These are phyloP conservation scores for Ulvella scutata DNA, from an alignment of 139 green algal genomes.

Conservation along the genomic window DNA sequence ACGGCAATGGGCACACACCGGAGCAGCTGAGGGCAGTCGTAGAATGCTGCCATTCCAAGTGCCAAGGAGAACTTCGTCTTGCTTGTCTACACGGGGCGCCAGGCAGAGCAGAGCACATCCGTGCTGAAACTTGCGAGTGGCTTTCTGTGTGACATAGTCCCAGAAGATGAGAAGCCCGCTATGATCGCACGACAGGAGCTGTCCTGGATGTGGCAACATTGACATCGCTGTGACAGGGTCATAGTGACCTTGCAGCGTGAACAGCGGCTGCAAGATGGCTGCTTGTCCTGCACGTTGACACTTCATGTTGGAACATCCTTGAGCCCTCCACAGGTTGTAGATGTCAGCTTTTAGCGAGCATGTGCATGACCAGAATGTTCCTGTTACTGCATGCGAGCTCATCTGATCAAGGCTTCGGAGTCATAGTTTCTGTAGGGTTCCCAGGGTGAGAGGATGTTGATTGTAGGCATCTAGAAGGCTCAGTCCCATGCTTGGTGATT, in stretches of 20 bases:
- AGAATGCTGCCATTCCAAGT: constrained; percentile 23
- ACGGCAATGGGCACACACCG: background rate
- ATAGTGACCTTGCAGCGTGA: constrained; percentile 27
- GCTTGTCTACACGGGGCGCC: constrained; percentile 8
- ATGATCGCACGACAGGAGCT: constrained; percentile 29
- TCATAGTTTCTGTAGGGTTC: no score
- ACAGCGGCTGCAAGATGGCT: constrained; percentile 15
- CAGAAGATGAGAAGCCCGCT: constrained; percentile 41
- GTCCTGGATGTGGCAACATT: constrained; percentile 18
- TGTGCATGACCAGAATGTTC: background rate
- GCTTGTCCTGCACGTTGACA: background rate
- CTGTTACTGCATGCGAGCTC: no score
- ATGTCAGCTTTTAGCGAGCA: background rate
- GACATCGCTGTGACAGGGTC: constrained; percentile 29
- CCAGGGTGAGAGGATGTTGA: no score
- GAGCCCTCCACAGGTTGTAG: background rate
- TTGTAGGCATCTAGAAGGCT: background rate
- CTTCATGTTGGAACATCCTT: background rate
- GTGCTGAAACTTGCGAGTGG: constrained; percentile 21
- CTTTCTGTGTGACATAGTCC: constrained; percentile 28
- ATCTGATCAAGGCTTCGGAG: no score
- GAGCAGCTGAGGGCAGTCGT: constrained; percentile 7
- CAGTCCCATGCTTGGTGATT: background rate
- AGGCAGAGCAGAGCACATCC: constrained; percentile 13
- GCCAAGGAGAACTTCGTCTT: constrained; percentile 30